These are phyloP conservation scores for Fallopia convolvulus DNA, from an alignment of 148 eudicot species.

Conservation along the genomic window DNA sequence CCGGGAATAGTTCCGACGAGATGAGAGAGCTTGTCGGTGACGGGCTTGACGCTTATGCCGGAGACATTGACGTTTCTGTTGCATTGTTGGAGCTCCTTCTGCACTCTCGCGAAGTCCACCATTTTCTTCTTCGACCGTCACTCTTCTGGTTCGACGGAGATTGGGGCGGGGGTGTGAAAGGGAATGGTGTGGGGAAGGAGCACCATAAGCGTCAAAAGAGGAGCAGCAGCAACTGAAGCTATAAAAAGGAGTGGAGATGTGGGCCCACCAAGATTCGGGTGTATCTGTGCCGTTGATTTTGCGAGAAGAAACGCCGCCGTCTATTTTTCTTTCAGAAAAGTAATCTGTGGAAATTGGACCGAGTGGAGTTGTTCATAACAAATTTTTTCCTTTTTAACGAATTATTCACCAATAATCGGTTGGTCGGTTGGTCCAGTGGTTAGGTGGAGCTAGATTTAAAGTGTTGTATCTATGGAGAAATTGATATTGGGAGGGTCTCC, in stretches of 20 bases:
- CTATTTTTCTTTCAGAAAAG: too few relatives aligned
- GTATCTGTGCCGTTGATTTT: background rate
- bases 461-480: too few relatives aligned
- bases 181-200: background rate
- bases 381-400: too few relatives aligned
- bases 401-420: too few relatives aligned
- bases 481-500: too few relatives aligned
- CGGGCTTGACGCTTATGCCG: slow-evolving; percentile 52
- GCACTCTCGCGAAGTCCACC: slow-evolving; percentile 68
- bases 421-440: too few relatives aligned
- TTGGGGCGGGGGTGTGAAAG: background rate
- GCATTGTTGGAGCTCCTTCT: slow-evolving; percentile 80
- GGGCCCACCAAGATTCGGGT: background rate
- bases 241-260: background rate
- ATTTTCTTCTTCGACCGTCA: slow-evolving; percentile 16
- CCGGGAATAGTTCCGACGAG: slow-evolving; percentile 67
- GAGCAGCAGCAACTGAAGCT: background rate
- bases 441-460: too few relatives aligned
- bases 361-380: too few relatives aligned
- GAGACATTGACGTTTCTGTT: slow-evolving; percentile 44
- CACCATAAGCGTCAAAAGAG: background rate
- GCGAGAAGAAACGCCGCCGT: background rate
- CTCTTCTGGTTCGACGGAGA: background rate
- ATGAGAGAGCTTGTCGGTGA: slow-evolving; percentile 45
- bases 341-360: too few relatives aligned